Percentiles rank a stretch among this genome's conserved stretches.
Evolutionary conservation across 1,139 yeast genomes (phyloP).

Genomic region (Pichia sp.): DNA sequence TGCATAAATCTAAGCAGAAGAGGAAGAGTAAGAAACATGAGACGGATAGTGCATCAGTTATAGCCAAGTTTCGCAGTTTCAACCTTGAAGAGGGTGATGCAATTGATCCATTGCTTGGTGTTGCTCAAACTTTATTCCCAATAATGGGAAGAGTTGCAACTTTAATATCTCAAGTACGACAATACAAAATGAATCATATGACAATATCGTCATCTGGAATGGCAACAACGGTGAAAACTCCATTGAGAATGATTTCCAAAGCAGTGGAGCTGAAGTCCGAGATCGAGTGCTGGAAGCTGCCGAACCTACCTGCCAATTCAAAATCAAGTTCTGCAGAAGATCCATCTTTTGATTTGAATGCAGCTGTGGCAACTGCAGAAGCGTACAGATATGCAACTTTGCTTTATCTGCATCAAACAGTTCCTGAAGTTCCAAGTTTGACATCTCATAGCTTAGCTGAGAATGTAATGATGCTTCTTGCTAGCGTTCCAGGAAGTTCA

Average conservation of each 20-base stretch:
- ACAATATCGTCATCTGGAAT: conserved; percentile 32
- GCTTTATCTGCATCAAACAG: conserved; percentile 58
- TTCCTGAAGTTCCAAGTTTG: conserved; percentile 56
- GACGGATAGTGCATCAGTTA: conserved; percentile 19
- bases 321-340: conserved; percentile 35
- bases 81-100: conserved; percentile 26
- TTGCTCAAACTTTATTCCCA: conserved; percentile 57
- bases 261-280: conserved; percentile 49
- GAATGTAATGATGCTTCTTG: conserved; percentile 50
- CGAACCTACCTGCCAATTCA: conserved; percentile 19
- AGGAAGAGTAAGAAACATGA: conserved; percentile 8
- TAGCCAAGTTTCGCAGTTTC: conserved; percentile 25
- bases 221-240: conserved; percentile 31
- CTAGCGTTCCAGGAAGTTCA: conserved; percentile 57
- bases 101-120: conserved; percentile 60
- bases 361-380: conserved; percentile 63
- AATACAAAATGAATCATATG: conserved; percentile 14
- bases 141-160: conserved; percentile 58
- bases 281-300: conserved; percentile 50
- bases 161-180: conserved; percentile 44
- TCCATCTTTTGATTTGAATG: conserved; percentile 47
- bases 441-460: conserved; percentile 52
- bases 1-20: not conserved
- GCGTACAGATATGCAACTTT: conserved; percentile 56
- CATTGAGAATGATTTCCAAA: conserved; percentile 41